These are phyloP conservation scores for Austroboletus niveus DNA, from an alignment of 1,284 basidiomycete genomes.

Conservation along the genomic window DNA sequence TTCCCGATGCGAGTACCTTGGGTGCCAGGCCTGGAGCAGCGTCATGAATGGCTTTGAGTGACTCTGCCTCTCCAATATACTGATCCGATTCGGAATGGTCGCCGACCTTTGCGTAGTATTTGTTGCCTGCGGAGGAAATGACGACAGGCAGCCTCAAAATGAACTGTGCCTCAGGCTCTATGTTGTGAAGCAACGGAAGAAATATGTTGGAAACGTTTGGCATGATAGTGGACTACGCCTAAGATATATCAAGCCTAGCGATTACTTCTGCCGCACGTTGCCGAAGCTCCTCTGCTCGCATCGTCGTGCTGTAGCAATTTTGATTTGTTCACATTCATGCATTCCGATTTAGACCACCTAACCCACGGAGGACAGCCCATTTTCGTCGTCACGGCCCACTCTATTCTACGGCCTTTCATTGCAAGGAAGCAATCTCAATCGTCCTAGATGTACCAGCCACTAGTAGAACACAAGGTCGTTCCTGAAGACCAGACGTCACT, in stretches of 20 bases:
- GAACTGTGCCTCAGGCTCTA: conserved; percentile 52
- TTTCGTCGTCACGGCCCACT: not conserved
- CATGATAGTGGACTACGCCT: conserved; percentile 14
- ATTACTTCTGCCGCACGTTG: too few relatives aligned
- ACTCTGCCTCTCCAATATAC: conserved; percentile 70
- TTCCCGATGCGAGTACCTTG: conserved; percentile 51
- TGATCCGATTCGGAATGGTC: conserved; percentile 55
- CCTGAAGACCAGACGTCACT: conserved; percentile 5
- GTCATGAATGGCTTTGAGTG: conserved; percentile 58
- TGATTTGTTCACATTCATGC: not conserved
- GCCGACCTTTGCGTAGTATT: conserved; percentile 64
- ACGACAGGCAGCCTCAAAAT: conserved; percentile 47
- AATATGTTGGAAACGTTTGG: conserved; percentile 32
- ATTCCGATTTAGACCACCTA: not conserved
- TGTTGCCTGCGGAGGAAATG: conserved; percentile 54
- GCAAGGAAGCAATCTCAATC: not conserved
- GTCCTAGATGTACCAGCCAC: not conserved
- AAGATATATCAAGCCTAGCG: too few relatives aligned
- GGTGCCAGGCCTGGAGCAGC: conserved; percentile 73
- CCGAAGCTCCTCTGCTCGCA: too few relatives aligned
- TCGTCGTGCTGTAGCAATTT: not conserved
- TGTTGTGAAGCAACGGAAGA: conserved; percentile 42
- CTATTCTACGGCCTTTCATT: not conserved
- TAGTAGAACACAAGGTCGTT: not conserved
- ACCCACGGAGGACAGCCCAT: not conserved